phyloP scores from a whole-genome alignment of 108 stramenopile genomes.

The Skeletonema potamos region DNA sequence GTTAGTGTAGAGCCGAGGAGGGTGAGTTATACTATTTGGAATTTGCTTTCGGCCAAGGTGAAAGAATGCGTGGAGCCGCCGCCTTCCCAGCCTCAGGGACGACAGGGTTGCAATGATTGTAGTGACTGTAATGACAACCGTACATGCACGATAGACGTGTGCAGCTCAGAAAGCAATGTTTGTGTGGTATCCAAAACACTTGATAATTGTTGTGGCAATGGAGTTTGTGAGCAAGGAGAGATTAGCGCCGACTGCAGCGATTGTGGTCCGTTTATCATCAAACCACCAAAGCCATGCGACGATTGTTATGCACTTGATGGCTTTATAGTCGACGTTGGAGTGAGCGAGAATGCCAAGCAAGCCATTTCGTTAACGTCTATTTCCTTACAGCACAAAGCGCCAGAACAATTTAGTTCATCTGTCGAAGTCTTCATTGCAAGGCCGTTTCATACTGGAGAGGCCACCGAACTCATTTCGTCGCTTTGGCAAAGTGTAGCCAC shows the following conservation, averaged over 20 bases:
- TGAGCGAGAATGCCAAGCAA: constrained; percentile 6
- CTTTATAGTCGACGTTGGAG: constrained; percentile 24
- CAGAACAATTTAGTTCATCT: neutral
- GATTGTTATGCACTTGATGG: constrained; percentile 31
- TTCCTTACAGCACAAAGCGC: constrained; percentile 4
- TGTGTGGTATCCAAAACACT: constrained; percentile 12
- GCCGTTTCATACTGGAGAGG: neutral
- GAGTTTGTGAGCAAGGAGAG: constrained; percentile 33
- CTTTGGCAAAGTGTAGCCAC: constrained; percentile 11
- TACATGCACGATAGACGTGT: constrained; percentile 21
- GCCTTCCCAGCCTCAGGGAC: neutral
- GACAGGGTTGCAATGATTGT: constrained; percentile 25
- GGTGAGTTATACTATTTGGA: constrained; percentile 23
- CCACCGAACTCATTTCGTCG: neutral
- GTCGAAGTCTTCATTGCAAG: constrained; percentile 7
- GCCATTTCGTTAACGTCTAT: constrained; percentile 15
- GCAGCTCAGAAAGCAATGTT: neutral
- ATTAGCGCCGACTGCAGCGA: neutral
- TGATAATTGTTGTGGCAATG: constrained; percentile 36
- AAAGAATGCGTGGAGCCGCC: constrained; percentile 14
- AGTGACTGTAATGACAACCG: constrained; percentile 27
- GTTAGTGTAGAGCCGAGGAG: constrained; percentile 31
- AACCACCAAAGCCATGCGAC: constrained; percentile 13
- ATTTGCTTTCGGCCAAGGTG: constrained; percentile 8
- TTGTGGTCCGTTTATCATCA: constrained; percentile 29